Conservation (phyloP, 2,329 filamentous ascomycete genomes). For the Malbranchea zuffiana region DNA sequence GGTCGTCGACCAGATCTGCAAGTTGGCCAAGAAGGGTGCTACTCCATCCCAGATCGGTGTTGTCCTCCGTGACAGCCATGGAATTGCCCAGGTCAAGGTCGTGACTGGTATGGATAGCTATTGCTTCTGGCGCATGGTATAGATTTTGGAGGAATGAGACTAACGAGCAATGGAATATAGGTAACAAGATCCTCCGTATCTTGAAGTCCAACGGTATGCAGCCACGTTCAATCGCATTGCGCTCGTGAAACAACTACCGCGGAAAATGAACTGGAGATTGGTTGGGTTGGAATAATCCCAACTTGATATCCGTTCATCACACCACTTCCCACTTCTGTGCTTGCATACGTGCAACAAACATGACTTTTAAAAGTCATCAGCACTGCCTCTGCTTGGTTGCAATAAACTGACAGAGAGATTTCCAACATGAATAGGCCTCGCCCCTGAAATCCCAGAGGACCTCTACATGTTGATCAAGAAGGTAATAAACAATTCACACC, state of each 20-base stretch:
- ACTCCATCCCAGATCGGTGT: constrained; percentile 99
- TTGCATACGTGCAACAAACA: neutral
- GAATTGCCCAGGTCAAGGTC: constrained; percentile 94
- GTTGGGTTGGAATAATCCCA: neutral
- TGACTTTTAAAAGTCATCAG: constrained; percentile 5
- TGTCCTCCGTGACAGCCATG: constrained; percentile 94
- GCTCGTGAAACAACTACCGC: constrained; percentile 2
- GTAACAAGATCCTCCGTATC: constrained; percentile 99
- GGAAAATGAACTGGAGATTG: neutral
- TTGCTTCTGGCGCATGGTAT: neutral
- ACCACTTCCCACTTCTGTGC: neutral
- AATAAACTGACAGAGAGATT: constrained; percentile 82
- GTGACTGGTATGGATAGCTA: constrained; percentile 64
- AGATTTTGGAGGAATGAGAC: neutral
- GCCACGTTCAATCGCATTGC: constrained; percentile 11
- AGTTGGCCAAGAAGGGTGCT: constrained; percentile 97
- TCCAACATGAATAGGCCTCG: constrained; percentile 64
- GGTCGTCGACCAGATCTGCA: constrained; percentile 98
- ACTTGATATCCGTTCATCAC: no score
- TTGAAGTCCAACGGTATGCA: constrained; percentile 89
- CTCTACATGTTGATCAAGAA: constrained; percentile 99
- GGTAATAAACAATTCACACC: no score
- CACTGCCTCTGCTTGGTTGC: constrained; percentile 73
- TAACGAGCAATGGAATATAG: constrained; percentile 35
- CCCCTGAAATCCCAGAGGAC: constrained; percentile 97